phyloP scores from a whole-genome alignment of 345 rosid species.

The Lepidium didymum region DNA sequence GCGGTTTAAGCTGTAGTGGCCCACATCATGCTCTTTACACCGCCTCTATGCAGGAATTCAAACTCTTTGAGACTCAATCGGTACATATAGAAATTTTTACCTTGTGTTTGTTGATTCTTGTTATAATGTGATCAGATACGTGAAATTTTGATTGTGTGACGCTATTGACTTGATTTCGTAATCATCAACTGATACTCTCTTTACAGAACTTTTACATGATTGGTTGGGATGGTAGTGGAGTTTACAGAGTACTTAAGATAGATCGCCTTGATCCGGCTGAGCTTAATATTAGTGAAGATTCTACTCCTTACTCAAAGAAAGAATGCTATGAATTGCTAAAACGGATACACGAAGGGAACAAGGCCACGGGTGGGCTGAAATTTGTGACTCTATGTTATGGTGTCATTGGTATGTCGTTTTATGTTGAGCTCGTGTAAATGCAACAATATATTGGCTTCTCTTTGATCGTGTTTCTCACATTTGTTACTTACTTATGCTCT shows the following conservation, averaged over 20 bases:
- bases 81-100: background rate
- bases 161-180: slow-evolving; percentile 30
- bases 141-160: background rate
- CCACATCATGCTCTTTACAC: background rate
- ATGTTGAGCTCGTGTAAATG: background rate
- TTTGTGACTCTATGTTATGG: slow-evolving; percentile 82
- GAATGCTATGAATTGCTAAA: slow-evolving; percentile 67
- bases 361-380: slow-evolving; percentile 70
- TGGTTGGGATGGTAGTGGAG: slow-evolving; percentile 22
- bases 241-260: slow-evolving; percentile 20
- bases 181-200: background rate
- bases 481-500: background rate
- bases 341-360: slow-evolving; percentile 84
- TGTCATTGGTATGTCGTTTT: slow-evolving; percentile 59
- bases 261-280: slow-evolving; percentile 53
- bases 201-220: slow-evolving; percentile 15
- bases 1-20: background rate
- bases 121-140: background rate
- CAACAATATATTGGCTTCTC: background rate
- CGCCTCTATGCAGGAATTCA: slow-evolving; percentile 12
- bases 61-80: slow-evolving; percentile 28
- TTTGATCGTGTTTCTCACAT: background rate
- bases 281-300: slow-evolving; percentile 54
- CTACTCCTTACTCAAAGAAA: slow-evolving; percentile 50
- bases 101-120: background rate